A percentile compares a stretch with the other conserved stretches of the same genome.
Evolutionary conservation across 2,329 filamentous ascomycete genomes (phyloP).

Genomic region (Paracoccidioides brasiliensis): DNA sequence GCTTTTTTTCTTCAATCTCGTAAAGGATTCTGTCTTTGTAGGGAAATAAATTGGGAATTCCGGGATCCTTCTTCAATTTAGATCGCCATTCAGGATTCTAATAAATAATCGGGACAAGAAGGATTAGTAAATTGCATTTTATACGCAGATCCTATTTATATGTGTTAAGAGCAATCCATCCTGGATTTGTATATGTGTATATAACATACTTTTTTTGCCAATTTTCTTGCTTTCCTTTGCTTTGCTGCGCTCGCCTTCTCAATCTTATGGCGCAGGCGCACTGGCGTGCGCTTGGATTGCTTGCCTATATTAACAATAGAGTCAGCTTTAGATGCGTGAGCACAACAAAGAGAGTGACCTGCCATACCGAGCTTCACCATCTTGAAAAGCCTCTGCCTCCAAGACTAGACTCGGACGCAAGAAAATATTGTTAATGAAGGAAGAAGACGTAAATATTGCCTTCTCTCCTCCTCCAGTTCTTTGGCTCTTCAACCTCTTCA

Average conservation of each 20-base stretch:
- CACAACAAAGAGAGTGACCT: background rate
- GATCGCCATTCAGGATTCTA: slow-evolving; percentile 91
- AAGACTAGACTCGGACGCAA: slow-evolving; percentile 4
- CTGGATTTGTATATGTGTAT: too few species aligned
- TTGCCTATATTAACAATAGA: slow-evolving; percentile 50
- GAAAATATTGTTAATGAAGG: background rate
- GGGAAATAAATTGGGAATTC: slow-evolving; percentile 92
- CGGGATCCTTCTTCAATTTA: slow-evolving; percentile 92
- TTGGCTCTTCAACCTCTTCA: background rate
- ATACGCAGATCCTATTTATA: background rate
- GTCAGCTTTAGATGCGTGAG: background rate
- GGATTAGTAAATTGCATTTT: background rate
- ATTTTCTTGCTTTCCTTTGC: slow-evolving; percentile 78
- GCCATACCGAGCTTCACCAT: slow-evolving; percentile 32
- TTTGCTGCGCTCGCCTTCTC: slow-evolving; percentile 83
- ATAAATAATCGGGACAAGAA: background rate
- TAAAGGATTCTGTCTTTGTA: slow-evolving; percentile 93
- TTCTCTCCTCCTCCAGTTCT: background rate
- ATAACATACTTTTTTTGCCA: slow-evolving; percentile 58
- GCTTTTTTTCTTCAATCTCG: slow-evolving; percentile 81
- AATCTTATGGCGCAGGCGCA: slow-evolving; percentile 89
- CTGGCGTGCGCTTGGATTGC: slow-evolving; percentile 81
- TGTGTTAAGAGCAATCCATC: background rate
- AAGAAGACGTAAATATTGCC: background rate
- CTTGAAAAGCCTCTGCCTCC: slow-evolving; percentile 11